phyloP scores from a whole-genome alignment of 1,284 basidiomycete genomes.

The Pseudozyma tsukubaensis region DNA sequence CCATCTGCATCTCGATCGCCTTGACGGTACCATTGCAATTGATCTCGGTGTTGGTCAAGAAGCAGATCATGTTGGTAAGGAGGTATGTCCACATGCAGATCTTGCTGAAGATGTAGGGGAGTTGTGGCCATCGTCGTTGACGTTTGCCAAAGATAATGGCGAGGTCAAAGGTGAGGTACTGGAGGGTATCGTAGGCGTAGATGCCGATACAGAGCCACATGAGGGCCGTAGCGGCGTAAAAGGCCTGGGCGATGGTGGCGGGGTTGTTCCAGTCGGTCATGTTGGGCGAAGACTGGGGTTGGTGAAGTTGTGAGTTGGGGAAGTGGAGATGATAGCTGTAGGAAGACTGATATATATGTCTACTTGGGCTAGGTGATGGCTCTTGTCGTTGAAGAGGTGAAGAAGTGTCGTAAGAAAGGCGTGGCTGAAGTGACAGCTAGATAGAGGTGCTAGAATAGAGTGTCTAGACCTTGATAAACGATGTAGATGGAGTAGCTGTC shows the following conservation, averaged over 20 bases:
- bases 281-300: background rate
- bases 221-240: conserved; percentile 27
- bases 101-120: conserved; percentile 41
- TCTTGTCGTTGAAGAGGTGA: background rate
- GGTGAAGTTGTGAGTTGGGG: background rate
- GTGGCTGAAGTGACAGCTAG: no score
- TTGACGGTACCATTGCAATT: conserved; percentile 30
- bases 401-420: no score
- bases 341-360: no score
- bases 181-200: conserved; percentile 28
- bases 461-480: no score
- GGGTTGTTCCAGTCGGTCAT: conserved; percentile 41
- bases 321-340: background rate
- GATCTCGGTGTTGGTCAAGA: conserved; percentile 27
- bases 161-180: conserved; percentile 32
- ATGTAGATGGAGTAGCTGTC: no score
- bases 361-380: background rate
- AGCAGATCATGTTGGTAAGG: conserved; percentile 17
- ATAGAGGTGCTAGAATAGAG: no score
- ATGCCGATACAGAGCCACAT: conserved; percentile 45
- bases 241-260: conserved; percentile 18
- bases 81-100: conserved; percentile 37
- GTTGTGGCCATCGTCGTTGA: conserved; percentile 37
- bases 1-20: conserved; percentile 52
- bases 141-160: conserved; percentile 28